phyloP scores from a whole-genome alignment of 768 basidiomycete genomes.

The Erythrobasidium yunnanense region DNA sequence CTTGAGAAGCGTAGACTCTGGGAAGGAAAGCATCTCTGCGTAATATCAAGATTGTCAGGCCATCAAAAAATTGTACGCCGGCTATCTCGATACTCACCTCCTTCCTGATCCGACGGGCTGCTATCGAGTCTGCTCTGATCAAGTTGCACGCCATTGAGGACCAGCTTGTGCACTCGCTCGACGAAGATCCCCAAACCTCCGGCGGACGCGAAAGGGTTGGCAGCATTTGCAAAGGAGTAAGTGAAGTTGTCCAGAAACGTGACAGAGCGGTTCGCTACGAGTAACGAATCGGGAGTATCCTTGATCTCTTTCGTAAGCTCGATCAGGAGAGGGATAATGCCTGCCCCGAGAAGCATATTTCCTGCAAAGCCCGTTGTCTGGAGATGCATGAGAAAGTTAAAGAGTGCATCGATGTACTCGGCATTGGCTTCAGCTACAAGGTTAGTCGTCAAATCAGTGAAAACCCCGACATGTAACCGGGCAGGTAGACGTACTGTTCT shows the following conservation, averaged over 20 bases:
- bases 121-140: conserved; percentile 30
- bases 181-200: conserved; percentile 77
- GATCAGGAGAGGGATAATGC: conserved; percentile 74
- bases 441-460: background rate
- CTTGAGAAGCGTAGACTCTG: conserved; percentile 54
- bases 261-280: conserved; percentile 74
- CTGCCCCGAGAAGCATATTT: conserved; percentile 89
- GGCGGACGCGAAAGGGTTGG: conserved; percentile 71
- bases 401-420: conserved; percentile 56
- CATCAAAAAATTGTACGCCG: no score
- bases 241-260: conserved; percentile 83
- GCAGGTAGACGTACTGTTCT: conserved; percentile 40
- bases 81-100: background rate
- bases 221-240: conserved; percentile 76
- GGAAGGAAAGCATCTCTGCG: conserved; percentile 4
- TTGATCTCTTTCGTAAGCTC: conserved; percentile 69
- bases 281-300: background rate
- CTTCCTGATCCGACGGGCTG: background rate
- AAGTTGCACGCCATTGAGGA: background rate
- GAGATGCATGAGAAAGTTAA: conserved; percentile 77
- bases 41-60: no score
- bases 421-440: conserved; percentile 37
- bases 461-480: no score
- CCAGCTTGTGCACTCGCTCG: conserved; percentile 65
- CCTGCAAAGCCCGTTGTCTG: conserved; percentile 73